phyloP scores from a whole-genome alignment of 2,329 filamentous ascomycete species.

The Chaetomium strumarium region DNA sequence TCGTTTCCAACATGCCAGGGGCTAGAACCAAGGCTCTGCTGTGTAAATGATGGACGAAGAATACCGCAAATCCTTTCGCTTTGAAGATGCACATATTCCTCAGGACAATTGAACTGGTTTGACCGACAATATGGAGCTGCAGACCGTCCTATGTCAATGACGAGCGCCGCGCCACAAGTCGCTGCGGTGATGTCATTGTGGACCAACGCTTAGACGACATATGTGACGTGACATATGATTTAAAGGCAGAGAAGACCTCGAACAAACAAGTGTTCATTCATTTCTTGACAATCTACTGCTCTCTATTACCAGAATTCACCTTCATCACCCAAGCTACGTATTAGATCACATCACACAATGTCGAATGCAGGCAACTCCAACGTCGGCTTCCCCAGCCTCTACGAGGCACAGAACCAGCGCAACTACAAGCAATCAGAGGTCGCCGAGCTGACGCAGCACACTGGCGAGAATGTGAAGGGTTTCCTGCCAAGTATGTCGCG shows the following conservation, averaged over 20 bases:
- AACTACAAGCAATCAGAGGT: conserved; percentile 14
- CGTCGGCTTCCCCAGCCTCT: conserved; percentile 17
- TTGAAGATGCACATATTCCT: too few relatives aligned
- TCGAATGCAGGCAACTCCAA: conserved; percentile 16
- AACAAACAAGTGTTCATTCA: background rate
- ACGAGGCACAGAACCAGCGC: conserved; percentile 20
- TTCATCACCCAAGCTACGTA: background rate
- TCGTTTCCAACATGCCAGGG: too few relatives aligned
- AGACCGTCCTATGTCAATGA: too few relatives aligned
- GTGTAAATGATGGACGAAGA: too few relatives aligned
- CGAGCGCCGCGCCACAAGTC: background rate
- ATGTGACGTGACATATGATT: background rate
- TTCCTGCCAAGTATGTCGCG: conserved; percentile 18
- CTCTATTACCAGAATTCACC: background rate
- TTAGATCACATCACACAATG: conserved; percentile 3
- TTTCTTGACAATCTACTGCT: background rate
- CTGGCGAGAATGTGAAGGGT: conserved; percentile 21
- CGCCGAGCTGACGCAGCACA: conserved; percentile 11
- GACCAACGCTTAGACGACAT: background rate
- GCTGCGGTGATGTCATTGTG: background rate
- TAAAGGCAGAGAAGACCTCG: background rate
- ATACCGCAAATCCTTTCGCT: too few relatives aligned
- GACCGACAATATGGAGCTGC: too few relatives aligned
- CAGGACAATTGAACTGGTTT: too few relatives aligned
- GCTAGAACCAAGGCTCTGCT: too few relatives aligned